Evolutionary conservation across 495 filamentous ascomycete species (phyloP).

Genomic region (Podospora appendiculata): DNA sequence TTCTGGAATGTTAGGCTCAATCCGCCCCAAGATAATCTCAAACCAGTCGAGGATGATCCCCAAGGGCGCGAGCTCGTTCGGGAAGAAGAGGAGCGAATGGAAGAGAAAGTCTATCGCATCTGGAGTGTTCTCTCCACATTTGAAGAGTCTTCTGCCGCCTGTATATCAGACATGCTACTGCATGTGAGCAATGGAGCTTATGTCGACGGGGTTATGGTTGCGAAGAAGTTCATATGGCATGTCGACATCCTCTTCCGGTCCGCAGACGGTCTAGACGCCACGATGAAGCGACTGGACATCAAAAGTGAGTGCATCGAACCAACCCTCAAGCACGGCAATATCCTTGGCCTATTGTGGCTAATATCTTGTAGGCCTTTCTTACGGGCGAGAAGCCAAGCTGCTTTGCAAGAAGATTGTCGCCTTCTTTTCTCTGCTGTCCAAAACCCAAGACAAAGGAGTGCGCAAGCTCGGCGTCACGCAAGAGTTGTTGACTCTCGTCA

Average conservation of each 20-base stretch:
- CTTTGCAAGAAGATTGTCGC: slow-evolving; percentile 99
- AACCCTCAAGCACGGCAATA: not conserved
- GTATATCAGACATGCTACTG: slow-evolving; percentile 98
- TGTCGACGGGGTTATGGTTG: slow-evolving; percentile 87
- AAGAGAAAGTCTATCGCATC: slow-evolving; percentile 94
- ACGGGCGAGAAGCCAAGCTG: slow-evolving; percentile 90
- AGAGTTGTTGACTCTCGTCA: slow-evolving; percentile 89
- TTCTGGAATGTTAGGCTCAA: slow-evolving; percentile 96
- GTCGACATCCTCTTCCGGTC: slow-evolving; percentile 89
- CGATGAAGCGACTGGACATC: slow-evolving; percentile 59
- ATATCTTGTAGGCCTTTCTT: slow-evolving; percentile 60
- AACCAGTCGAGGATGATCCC: slow-evolving; percentile 58
- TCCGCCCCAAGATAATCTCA: slow-evolving; percentile 32
- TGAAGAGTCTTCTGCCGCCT: slow-evolving; percentile 94
- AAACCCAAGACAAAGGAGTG: slow-evolving; percentile 83
- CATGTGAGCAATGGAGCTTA: slow-evolving; percentile 98
- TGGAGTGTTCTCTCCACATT: slow-evolving; percentile 97
- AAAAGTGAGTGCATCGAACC: slow-evolving; percentile 52
- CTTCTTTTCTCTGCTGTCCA: slow-evolving; percentile 90
- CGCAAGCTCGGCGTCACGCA: slow-evolving; percentile 92
- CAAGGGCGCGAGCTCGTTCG: slow-evolving; percentile 69
- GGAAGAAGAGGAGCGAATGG: slow-evolving; percentile 86
- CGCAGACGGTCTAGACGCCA: slow-evolving; percentile 72
- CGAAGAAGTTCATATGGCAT: slow-evolving; percentile 94
- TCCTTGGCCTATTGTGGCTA: not conserved